phyloP scores from a whole-genome alignment of 1,284 basidiomycete species.

The Boletellus dicymbophilus region DNA sequence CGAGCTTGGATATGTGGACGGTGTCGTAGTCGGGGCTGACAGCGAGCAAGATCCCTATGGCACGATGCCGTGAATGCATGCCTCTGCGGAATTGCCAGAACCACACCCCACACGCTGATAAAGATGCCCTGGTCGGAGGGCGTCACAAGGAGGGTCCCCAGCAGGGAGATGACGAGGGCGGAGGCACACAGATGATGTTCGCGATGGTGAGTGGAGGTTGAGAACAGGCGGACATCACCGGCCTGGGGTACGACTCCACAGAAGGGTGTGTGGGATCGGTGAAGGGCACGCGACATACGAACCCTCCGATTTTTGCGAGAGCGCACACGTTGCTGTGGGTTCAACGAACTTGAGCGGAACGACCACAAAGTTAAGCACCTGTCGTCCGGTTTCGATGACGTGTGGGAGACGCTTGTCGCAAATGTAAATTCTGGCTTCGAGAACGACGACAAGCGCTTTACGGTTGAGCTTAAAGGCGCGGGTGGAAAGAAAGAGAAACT shows the following conservation, averaged over 20 bases:
- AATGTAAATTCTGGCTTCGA: constrained; percentile 97
- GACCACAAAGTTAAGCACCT: constrained; percentile 16
- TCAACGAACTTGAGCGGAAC: constrained; percentile 2
- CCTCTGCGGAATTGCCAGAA: constrained; percentile 95
- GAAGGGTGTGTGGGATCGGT: constrained; percentile 71
- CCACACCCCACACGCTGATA: constrained; percentile 92
- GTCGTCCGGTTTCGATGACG: constrained; percentile 98
- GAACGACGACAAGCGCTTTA: constrained; percentile 92
- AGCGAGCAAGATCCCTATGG: constrained; percentile 80
- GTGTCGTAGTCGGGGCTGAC: constrained; percentile 95
- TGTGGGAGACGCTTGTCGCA: constrained; percentile 99
- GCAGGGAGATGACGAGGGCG: constrained; percentile 82
- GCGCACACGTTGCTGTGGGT: constrained; percentile 87
- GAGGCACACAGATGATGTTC: constrained; percentile 96
- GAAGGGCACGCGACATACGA: constrained; percentile 97
- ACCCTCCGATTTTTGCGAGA: constrained; percentile 92
- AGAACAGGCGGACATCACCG: constrained; percentile 93
- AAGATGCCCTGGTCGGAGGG: constrained; percentile 97
- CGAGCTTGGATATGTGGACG: constrained; percentile 94
- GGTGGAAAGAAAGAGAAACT: constrained; percentile 96
- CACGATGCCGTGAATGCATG: constrained; percentile 88
- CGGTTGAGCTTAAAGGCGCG: constrained; percentile 96
- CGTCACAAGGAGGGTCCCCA: constrained; percentile 91
- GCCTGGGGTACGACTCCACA: constrained; percentile 52
- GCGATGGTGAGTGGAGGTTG: constrained; percentile 87